Base-by-base conservation (phyloP, 129 eudicot genomes). In the Dittrichia graveolens region DNA sequence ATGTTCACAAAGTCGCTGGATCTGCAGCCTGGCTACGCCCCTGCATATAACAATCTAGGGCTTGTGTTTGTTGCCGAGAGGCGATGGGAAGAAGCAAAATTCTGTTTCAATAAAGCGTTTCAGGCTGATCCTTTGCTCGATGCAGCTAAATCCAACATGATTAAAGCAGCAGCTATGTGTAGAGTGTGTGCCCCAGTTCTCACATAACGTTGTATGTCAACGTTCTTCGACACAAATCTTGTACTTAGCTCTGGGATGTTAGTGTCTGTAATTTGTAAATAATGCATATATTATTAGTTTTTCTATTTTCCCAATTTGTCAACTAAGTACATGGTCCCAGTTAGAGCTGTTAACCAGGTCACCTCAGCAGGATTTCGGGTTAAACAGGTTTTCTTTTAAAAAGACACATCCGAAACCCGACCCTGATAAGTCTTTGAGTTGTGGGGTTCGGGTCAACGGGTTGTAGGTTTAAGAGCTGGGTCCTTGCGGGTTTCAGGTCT, bases 21-120 rank as follows among this genome's bases (percentile, higher is more conserved):
- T 62, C 79, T 94, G 83, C 91, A 81, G 65, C 97, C 99, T 4
- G 99, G 99, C 55, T 94, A 94, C 24, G 99, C 99, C 0, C 97
- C 97, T 39, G 99, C 99, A 0, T 94, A 85, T 75, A 90, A 94
- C 84, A 90, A 94, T 83, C 83, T 94, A 37, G 99, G 99, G 58
- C 96, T 90, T 44, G 96, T 90, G 8, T 94, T 85, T 79, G 94
- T 94, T 38, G 95, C 98, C 12, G 93, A 94, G 83, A 82, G 92
- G 67, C 70, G 78, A 61, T 86, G 88, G 83, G 95, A 94, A 76
- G 95, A 90, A 75, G 97, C 97, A 10, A 90, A 88, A 46, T 90
- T 76, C 80, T 90, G 96, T 80, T 94, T 94, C 63, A 75, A 78
- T 72, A 90, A 88, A 80, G 99, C 97, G 41, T 73, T 86, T 65